A percentile compares a stretch with the other conserved stretches of the same genome.
phyloP scores from a whole-genome alignment of 1,139 yeast genomes.

The Candida mesenterica region DNA sequence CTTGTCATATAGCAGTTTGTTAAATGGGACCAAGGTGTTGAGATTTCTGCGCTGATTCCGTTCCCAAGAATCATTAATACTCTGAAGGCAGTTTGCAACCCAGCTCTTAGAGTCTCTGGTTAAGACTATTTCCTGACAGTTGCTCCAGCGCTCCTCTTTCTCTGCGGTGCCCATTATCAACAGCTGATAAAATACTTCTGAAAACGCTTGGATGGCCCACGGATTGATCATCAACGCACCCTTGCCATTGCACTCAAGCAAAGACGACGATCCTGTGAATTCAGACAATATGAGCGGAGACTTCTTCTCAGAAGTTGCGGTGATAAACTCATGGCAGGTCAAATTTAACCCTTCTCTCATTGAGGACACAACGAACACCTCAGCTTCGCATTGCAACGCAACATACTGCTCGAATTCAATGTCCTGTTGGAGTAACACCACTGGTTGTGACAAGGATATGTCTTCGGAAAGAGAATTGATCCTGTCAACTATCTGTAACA shows the following conservation, averaged over 20 bases:
- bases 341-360: slow-evolving; percentile 96
- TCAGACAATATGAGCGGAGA: slow-evolving; percentile 88
- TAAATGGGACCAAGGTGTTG: slow-evolving; percentile 26
- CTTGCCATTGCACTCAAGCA: slow-evolving; percentile 48
- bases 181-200: slow-evolving; percentile 59
- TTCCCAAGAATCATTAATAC: slow-evolving; percentile 63
- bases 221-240: slow-evolving; percentile 87
- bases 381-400: slow-evolving; percentile 84
- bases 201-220: slow-evolving; percentile 74
- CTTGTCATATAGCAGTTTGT: slow-evolving; percentile 31
- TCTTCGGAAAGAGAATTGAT: slow-evolving; percentile 76
- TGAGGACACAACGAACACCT: slow-evolving; percentile 80
- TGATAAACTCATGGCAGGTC: slow-evolving; percentile 91
- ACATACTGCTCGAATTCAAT: slow-evolving; percentile 85
- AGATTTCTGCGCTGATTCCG: slow-evolving; percentile 41
- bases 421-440: slow-evolving; percentile 83
- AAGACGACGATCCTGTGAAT: slow-evolving; percentile 89
- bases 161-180: slow-evolving; percentile 63
- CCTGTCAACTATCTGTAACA: slow-evolving; percentile 76
- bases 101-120: slow-evolving; percentile 73
- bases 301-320: slow-evolving; percentile 65
- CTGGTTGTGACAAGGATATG: slow-evolving; percentile 79
- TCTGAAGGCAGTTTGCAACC: slow-evolving; percentile 59
- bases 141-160: slow-evolving; percentile 59
- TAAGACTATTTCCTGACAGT: slow-evolving; percentile 55